Base-by-base conservation (phyloP, 257 asterid genomes). In the Ballota nigra region DNA sequence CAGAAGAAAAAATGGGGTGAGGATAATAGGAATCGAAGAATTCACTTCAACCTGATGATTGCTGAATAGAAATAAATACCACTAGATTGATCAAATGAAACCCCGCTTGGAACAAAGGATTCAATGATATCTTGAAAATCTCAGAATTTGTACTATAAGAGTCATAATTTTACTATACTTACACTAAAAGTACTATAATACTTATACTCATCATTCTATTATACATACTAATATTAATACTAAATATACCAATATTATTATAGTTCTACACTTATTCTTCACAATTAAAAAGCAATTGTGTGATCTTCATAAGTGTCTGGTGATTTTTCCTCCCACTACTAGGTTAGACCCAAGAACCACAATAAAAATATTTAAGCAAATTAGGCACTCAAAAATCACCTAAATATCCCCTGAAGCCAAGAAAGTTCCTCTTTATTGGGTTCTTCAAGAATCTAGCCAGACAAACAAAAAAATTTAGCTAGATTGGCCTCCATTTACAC, bases 381-480 rank as follows among this genome's bases (percentile, higher is more conserved):
- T 43, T 70, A 66, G 52, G 47, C 66, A 71, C 60, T 69, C 49
- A 78, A 81, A 66, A 86, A 61, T 83, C 86, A 93, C 98, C 96
- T 79, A 74, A 87, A 91, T 76, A 94, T 84, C 91, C 89, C 96
- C 71, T 66, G 85, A 81, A 94, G 96, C 80, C 91, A 81, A 72
- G 95, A 84, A 57, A 89, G 78, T 74, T 94, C 98, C 82, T 91
- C 98, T 59, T 88, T 86, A 34, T 72, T 86, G 73, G 98, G 96
- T 78, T 82, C 91, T 85, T 91, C 96, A 77, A 94, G 96, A 87
- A 94, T 91, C 97, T 91, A 82, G 60, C 60, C 77, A 80, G 47
- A 80, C 70, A 69, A 78, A 70, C 63, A 60, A 82, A 75, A 79
- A 79, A 72, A 72, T 67, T n/a, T 53, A 71, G 70, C 63, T 68